Percentiles rank a stretch among this genome's conserved stretches.
phyloP scores from a whole-genome alignment of 176 grass and related monocot species.

The Eragrostis curvula region DNA sequence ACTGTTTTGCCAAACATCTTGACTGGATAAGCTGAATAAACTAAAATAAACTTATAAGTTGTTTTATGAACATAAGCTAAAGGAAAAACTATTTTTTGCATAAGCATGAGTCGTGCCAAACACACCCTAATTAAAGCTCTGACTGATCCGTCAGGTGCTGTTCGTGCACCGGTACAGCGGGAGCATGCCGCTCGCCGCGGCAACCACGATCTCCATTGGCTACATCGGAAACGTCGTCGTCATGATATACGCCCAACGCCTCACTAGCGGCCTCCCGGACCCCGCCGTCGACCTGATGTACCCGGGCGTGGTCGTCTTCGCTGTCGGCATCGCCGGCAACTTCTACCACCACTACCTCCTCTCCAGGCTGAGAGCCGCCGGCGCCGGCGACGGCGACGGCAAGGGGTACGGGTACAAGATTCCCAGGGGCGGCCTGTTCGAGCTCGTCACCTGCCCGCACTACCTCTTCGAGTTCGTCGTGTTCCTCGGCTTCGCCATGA shows the following conservation, averaged over 20 bases:
- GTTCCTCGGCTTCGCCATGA: constrained; percentile 67
- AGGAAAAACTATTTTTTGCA: too few relatives aligned
- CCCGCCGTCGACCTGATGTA: constrained; percentile 53
- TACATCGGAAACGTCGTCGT: constrained; percentile 48
- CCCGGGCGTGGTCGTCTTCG: constrained; percentile 39
- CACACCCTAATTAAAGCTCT: too few relatives aligned
- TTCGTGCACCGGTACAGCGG: constrained; percentile 73
- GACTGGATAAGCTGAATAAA: too few relatives aligned
- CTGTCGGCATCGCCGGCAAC: constrained; percentile 37
- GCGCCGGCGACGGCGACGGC: too few relatives aligned
- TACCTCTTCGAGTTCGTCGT: constrained; percentile 85
- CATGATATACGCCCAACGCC: constrained; percentile 68
- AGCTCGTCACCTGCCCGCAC: constrained; percentile 65
- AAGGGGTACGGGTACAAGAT: constrained; percentile 75
- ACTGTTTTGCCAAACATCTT: too few relatives aligned
- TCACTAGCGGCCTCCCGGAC: constrained; percentile 42
- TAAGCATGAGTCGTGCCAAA: too few relatives aligned
- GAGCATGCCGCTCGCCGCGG: constrained; percentile 44
- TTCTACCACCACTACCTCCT: constrained; percentile 71
- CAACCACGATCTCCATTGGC: constrained; percentile 45
- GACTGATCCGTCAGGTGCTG: constrained; percentile 52
- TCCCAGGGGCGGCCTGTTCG: constrained; percentile 68
- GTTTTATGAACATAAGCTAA: too few relatives aligned
- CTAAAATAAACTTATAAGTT: too few relatives aligned
- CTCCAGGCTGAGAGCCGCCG: constrained; percentile 44